phyloP scores from a whole-genome alignment of 1,284 basidiomycete species.

The Ustilago xerochloae region DNA sequence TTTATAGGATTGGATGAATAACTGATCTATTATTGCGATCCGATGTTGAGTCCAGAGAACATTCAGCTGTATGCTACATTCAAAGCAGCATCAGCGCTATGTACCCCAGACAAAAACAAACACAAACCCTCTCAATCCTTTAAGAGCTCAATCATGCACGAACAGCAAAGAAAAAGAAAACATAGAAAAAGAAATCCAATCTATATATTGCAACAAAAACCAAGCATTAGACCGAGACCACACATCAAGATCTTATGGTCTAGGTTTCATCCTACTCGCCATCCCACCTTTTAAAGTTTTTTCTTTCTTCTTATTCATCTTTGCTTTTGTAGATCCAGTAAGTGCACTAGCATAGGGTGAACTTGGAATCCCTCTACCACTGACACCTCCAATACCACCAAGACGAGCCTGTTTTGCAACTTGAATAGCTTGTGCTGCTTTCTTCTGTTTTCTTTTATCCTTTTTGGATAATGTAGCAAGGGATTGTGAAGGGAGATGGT shows the following conservation, averaged over 20 bases:
- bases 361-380: slow-evolving; percentile 20
- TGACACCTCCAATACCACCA: no score
- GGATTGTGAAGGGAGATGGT: neutral
- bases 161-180: no score
- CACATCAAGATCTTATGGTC: no score
- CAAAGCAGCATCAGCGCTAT: no score
- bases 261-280: slow-evolving; percentile 32
- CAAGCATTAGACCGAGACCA: no score
- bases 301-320: slow-evolving; percentile 27
- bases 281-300: slow-evolving; percentile 13
- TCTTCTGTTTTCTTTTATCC: slow-evolving; percentile 38
- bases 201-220: slow-evolving; percentile 6
- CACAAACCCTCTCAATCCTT: no score
- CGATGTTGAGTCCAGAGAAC: no score
- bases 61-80: no score
- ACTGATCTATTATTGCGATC: no score
- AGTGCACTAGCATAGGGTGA: slow-evolving; percentile 38
- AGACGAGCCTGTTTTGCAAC: slow-evolving; percentile 8
- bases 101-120: no score
- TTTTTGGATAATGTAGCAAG: slow-evolving; percentile 27
- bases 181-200: neutral
- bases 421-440: slow-evolving; percentile 19
- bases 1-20: no score
- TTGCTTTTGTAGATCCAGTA: neutral
- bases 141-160: no score